Conservation (phyloP, 2,329 filamentous ascomycete species). For the Aphanoascus verrucosus region DNA sequence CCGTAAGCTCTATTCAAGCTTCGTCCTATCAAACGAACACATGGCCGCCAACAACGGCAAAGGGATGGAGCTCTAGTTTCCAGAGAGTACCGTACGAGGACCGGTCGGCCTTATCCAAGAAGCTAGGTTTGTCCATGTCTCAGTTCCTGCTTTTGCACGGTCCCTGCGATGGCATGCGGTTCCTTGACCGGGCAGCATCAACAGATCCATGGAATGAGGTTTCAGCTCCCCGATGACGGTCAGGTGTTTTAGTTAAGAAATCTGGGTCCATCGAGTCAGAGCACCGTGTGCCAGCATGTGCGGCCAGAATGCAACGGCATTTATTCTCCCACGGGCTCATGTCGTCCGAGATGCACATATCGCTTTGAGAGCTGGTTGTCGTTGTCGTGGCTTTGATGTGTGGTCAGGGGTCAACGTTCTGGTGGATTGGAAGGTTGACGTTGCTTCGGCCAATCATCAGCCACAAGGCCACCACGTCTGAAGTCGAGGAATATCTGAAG, state of each 20-base stretch:
- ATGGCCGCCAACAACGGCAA: not conserved
- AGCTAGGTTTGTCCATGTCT: not conserved
- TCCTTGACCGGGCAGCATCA: not conserved
- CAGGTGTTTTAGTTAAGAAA: too few species aligned
- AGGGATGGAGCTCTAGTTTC: not conserved
- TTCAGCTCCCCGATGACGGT: not conserved
- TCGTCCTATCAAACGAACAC: constrained; percentile 9
- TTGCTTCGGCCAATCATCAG: not conserved
- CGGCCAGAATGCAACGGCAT: not conserved
- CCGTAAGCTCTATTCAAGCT: not conserved
- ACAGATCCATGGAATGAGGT: not conserved
- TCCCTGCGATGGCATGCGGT: not conserved
- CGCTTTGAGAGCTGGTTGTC: not conserved
- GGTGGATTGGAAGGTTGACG: not conserved
- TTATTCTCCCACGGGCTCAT: not conserved
- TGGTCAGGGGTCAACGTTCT: not conserved
- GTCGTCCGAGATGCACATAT: not conserved
- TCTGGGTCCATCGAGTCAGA: constrained; percentile 4
- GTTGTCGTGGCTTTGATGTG: not conserved
- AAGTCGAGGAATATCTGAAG: not conserved
- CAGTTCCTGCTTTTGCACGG: not conserved
- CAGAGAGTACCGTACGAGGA: not conserved
- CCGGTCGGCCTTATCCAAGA: not conserved
- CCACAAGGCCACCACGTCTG: not conserved
- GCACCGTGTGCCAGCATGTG: not conserved